Evolutionary conservation across 2,329 filamentous ascomycete species (phyloP).

Genomic region (Trichophyton benhamiae): DNA sequence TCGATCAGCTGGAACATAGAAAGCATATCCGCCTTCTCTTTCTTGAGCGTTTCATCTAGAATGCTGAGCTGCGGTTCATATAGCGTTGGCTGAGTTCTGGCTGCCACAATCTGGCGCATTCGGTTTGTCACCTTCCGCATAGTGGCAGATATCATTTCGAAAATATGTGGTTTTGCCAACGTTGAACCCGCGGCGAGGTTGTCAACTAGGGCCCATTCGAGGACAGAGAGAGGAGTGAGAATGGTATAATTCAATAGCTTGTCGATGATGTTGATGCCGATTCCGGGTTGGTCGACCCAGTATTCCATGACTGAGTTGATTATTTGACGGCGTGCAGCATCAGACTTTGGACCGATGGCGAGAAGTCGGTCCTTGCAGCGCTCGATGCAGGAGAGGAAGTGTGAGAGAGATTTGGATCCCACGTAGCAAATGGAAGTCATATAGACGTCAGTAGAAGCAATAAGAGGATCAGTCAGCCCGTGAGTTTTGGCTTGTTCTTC

Average conservation of each 20-base stretch:
- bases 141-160: constrained; percentile 81
- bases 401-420: constrained; percentile 88
- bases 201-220: constrained; percentile 77
- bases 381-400: constrained; percentile 91
- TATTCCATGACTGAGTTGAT: constrained; percentile 82
- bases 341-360: constrained; percentile 61
- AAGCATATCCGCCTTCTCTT: constrained; percentile 62
- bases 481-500: constrained; percentile 62
- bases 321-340: constrained; percentile 72
- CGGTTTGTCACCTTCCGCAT: constrained; percentile 81
- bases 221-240: constrained; percentile 68
- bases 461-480: constrained; percentile 59
- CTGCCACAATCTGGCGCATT: constrained; percentile 63
- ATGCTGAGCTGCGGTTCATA: constrained; percentile 43
- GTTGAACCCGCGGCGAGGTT: constrained; percentile 51
- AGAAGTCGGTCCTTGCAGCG: constrained; percentile 82
- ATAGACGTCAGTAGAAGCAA: constrained; percentile 85
- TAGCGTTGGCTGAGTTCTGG: constrained; percentile 46
- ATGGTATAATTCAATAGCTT: constrained; percentile 97
- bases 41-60: constrained; percentile 53
- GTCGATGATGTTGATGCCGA: constrained; percentile 84
- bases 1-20: constrained; percentile 71
- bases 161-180: constrained; percentile 64
- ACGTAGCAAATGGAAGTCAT: constrained; percentile 88
- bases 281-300: constrained; percentile 84